A percentile compares a stretch with the other conserved stretches of the same genome.
These are phyloP conservation scores for Chalciporus chontae DNA, from an alignment of 768 basidiomycete species.

Conservation along the genomic window DNA sequence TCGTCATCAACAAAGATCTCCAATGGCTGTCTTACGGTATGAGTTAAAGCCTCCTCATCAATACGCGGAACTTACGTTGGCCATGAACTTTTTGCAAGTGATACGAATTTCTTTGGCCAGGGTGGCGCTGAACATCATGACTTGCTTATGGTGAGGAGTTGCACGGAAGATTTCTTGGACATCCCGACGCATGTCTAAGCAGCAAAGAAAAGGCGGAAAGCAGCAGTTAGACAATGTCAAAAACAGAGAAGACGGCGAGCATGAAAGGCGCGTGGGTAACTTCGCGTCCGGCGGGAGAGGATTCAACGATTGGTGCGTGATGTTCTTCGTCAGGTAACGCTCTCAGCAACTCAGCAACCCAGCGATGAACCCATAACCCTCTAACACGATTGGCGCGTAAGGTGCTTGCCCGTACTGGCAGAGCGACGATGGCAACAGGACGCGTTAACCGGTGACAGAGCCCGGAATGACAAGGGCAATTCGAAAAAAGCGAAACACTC, in stretches of 20 bases:
- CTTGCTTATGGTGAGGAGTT: constrained; percentile 99
- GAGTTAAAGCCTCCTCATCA: not conserved
- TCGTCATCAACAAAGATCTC: constrained; percentile 99
- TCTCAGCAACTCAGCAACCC: constrained; percentile 38
- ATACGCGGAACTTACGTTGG: constrained; percentile 63
- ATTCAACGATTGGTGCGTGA: constrained; percentile 33
- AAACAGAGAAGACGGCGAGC: too few relatives aligned
- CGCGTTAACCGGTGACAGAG: constrained; percentile 21
- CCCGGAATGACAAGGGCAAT: constrained; percentile 42
- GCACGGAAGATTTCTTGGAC: constrained; percentile 99
- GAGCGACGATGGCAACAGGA: too few relatives aligned
- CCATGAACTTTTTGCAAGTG: constrained; percentile 99
- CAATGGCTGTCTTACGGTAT: constrained; percentile 61
- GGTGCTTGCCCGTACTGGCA: constrained; percentile 24
- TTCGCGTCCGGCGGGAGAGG: constrained; percentile 27
- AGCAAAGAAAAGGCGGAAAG: constrained; percentile 47
- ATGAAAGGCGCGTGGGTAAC: constrained; percentile 15
- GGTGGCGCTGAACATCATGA: constrained; percentile 99
- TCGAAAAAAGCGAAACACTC: constrained; percentile 42
- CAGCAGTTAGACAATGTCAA: constrained; percentile 39
- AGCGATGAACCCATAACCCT: constrained; percentile 35
- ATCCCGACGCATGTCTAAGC: constrained; percentile 98
- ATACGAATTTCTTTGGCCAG: constrained; percentile 93
- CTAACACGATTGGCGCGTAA: constrained; percentile 39
- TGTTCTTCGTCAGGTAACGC: constrained; percentile 33